These are phyloP conservation scores for Begonia peltatifolia DNA, from an alignment of 306 rosid species.

Conservation along the genomic window DNA sequence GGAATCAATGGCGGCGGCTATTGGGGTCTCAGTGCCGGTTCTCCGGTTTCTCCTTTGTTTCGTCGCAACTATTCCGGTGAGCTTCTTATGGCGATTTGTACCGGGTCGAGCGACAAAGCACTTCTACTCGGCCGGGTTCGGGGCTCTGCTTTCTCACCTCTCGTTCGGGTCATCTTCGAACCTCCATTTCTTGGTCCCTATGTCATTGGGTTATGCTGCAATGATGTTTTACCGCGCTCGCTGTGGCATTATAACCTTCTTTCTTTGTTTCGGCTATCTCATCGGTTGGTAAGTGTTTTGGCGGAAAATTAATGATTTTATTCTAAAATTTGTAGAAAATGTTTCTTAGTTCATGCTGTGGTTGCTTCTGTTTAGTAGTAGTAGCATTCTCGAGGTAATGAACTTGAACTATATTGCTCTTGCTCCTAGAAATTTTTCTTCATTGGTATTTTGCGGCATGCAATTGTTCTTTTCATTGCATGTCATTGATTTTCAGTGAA, in stretches of 20 bases:
- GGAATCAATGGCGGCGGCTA: conserved; percentile 71
- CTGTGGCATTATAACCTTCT: conserved; percentile 70
- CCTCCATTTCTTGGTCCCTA: conserved; percentile 65
- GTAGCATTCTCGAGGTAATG: too few species aligned
- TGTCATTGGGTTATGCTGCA: conserved; percentile 69
- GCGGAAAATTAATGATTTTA: too few species aligned
- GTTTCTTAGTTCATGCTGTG: too few species aligned
- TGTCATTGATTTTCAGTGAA: too few species aligned
- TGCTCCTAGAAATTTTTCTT: too few species aligned
- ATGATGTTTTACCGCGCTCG: conserved; percentile 55
- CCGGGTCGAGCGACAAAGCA: conserved; percentile 59
- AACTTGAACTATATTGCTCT: too few species aligned
- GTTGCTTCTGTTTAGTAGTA: too few species aligned
- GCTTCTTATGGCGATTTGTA: conserved; percentile 52
- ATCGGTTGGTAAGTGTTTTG: conserved; percentile 42
- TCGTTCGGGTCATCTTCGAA: conserved; percentile 86
- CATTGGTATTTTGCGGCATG: too few species aligned
- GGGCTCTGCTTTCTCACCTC: conserved; percentile 59
- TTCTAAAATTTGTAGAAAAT: too few species aligned
- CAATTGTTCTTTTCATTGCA: too few species aligned
- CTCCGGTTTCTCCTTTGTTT: conserved; percentile 82
- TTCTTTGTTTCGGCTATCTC: conserved; percentile 74
- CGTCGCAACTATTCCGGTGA: conserved; percentile 69
- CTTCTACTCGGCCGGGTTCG: conserved; percentile 54
- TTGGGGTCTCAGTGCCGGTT: conserved; percentile 77